Percentiles rank a stretch among this genome's conserved stretches.
Evolutionary conservation across 2,329 filamentous ascomycete genomes (phyloP).

Genomic region (Calonectria naviculata): DNA sequence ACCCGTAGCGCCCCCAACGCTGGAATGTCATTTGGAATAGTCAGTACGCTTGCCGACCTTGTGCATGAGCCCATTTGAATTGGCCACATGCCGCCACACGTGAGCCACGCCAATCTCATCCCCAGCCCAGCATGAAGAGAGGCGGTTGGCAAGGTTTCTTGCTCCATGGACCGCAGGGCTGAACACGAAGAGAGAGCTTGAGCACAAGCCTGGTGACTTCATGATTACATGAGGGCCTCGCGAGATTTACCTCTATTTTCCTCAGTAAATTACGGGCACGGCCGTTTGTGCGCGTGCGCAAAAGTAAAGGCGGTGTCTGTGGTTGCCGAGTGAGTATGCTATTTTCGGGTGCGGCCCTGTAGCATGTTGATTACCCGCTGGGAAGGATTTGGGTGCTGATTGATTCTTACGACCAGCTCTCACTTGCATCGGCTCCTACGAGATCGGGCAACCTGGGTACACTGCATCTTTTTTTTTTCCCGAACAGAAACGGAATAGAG

Average conservation of each 20-base stretch:
- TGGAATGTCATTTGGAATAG: not conserved
- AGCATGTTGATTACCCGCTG: not conserved
- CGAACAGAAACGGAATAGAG: not conserved
- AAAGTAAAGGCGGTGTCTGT: not conserved
- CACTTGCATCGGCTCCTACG: not conserved
- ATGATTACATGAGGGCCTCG: not conserved
- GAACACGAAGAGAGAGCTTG: not conserved
- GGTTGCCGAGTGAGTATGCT: not conserved
- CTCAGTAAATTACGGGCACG: not conserved
- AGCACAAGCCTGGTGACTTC: not conserved
- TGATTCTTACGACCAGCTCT: not conserved
- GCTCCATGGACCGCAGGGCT: not conserved
- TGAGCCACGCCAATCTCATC: not conserved
- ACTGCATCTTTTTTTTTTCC: not conserved
- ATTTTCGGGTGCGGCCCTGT: not conserved
- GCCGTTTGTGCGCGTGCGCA: not conserved
- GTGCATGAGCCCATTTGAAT: not conserved
- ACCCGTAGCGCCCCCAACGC: not conserved
- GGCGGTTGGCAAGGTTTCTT: not conserved
- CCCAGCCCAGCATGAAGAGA: not conserved
- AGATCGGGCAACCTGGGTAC: not conserved
- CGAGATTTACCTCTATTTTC: not conserved
- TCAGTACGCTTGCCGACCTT: not conserved
- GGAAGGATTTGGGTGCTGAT: slow-evolving; percentile 1
- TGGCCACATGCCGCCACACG: slow-evolving; percentile 2